Evolutionary conservation across 352 stramenopile species (phyloP), one percentile per base, ranked within the genome.

Genomic region (Phytopythium vexans): DNA sequence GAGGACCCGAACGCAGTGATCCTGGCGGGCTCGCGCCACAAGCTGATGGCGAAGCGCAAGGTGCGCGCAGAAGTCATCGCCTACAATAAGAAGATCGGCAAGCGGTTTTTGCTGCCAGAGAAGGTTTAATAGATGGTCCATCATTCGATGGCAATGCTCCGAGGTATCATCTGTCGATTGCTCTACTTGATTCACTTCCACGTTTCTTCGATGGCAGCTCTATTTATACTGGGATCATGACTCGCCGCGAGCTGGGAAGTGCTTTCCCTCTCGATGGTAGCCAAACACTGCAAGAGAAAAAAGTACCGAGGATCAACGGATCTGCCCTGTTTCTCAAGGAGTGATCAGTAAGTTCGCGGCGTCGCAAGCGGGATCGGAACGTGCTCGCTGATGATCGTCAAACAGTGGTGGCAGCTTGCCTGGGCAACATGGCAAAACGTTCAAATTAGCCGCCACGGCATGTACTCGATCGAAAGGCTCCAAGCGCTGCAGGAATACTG

Each of bases 11-110:
- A 90, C 50, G 79, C 77, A 14, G 78, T 90, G 37, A 64, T 90
- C 42, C 64, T 74, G 14, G 75, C 74, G 15, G 74, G 81, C 45
- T 74, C 74, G 54, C 74, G 77, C 49, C 60, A 78, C 68, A 84
- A 89, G 53, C 70, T 93, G 36, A 86, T 87, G 72, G 62, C 75
- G 49, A 89, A 90, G 75, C 78, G 81, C 46, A 87, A 88, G 63
- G 78, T 89, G 35, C 80, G 83, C 42, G 72, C 72, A 32, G 52
- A 89, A 47, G 75, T 81, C 14, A 62, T 93, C 45, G 77, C 73
- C 44, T 89, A 84, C 74, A 91, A 90, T 65, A 60, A 64, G 52
- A 85, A 87, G 52, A 72, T 87, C 34, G 80, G 80, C 55, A 81
- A 83, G 58, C 84, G 83, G 60, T 93, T 79, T 64, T 49, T 91